A percentile compares a stretch with the other conserved stretches of the same genome.
Conservation (phyloP, 352 stramenopile species). For the Phytophthora ramorum region DNA sequence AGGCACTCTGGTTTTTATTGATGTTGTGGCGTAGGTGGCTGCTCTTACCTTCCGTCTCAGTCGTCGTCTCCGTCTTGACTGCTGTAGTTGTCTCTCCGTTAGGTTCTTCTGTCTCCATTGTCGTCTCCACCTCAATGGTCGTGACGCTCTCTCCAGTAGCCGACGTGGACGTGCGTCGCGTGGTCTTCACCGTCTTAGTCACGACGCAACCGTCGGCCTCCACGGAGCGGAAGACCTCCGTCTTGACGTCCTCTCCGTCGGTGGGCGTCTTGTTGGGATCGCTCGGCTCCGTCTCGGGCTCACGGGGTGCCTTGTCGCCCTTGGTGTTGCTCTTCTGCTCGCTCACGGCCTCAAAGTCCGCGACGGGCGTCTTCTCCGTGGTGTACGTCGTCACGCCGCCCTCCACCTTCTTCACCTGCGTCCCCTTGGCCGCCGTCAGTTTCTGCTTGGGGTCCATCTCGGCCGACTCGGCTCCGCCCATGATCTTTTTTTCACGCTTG, state of each 20-base stretch:
- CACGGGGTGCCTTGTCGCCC: slow-evolving; percentile 3
- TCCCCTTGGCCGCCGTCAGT: slow-evolving; percentile 12
- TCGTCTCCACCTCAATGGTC: slow-evolving; percentile 24
- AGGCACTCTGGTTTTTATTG: background rate
- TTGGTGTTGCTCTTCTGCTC: slow-evolving; percentile 27
- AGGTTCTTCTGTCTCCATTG: slow-evolving; percentile 18
- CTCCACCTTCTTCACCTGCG: slow-evolving; percentile 24
- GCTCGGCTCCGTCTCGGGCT: slow-evolving; percentile 33
- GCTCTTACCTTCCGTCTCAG: slow-evolving; percentile 13
- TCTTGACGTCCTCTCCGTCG: slow-evolving; percentile 20
- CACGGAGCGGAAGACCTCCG: slow-evolving; percentile 12
- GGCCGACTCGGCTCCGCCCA: slow-evolving; percentile 36
- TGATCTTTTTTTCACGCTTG: slow-evolving; percentile 14
- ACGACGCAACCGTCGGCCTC: slow-evolving; percentile 20
- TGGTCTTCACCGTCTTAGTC: slow-evolving; percentile 30
- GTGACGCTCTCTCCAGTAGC: slow-evolving; percentile 14
- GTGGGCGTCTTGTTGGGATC: slow-evolving; percentile 14
- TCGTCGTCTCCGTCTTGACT: slow-evolving; percentile 23
- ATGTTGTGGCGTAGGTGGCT: slow-evolving; percentile 11
- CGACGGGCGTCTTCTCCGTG: slow-evolving; percentile 8
- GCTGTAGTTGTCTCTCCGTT: slow-evolving; percentile 27
- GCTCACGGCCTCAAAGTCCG: slow-evolving; percentile 36
- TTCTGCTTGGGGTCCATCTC: slow-evolving; percentile 33
- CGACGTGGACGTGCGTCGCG: slow-evolving; percentile 6
- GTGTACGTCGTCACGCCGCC: slow-evolving; percentile 37